Conservation (phyloP, 1,284 basidiomycete genomes). For the Volvariella surrecta region DNA sequence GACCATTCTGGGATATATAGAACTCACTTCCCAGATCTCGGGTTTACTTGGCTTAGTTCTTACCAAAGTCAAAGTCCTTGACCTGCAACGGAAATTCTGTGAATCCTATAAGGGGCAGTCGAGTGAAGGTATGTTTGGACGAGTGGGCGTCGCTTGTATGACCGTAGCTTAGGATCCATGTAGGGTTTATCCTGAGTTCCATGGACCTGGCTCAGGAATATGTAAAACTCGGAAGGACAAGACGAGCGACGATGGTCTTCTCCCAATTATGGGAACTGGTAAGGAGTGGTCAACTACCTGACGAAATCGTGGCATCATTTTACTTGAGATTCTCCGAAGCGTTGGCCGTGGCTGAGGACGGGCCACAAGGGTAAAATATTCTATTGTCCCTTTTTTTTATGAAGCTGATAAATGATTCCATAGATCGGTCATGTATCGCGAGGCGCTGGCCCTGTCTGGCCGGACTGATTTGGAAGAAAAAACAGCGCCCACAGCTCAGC, state of each 20-base stretch:
- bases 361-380: conserved; percentile 47
- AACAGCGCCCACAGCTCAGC: conserved; percentile 39
- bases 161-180: not conserved
- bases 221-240: conserved; percentile 64
- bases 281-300: conserved; percentile 31
- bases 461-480: conserved; percentile 37
- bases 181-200: conserved; percentile 62
- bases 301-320: conserved; percentile 45
- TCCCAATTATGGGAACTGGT: conserved; percentile 41
- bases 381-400: conserved; percentile 2
- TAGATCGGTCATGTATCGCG: conserved; percentile 48
- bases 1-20: conserved; percentile 28
- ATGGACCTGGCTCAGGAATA: conserved; percentile 73
- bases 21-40: conserved; percentile 56
- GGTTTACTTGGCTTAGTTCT: conserved; percentile 48
- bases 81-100: conserved; percentile 36
- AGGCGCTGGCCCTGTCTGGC: conserved; percentile 43
- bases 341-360: conserved; percentile 53
- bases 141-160: not conserved
- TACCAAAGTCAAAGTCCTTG: conserved; percentile 47
- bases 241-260: conserved; percentile 59
- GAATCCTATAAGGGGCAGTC: conserved; percentile 30
- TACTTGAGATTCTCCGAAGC: conserved; percentile 61
- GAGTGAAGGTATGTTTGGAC: conserved; percentile 42
- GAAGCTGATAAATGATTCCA: conserved; percentile 1